A percentile compares a stretch with the other conserved stretches of the same genome.
Conservation (phyloP, 2,329 filamentous ascomycete species). For the Xylariaceae sp. region DNA sequence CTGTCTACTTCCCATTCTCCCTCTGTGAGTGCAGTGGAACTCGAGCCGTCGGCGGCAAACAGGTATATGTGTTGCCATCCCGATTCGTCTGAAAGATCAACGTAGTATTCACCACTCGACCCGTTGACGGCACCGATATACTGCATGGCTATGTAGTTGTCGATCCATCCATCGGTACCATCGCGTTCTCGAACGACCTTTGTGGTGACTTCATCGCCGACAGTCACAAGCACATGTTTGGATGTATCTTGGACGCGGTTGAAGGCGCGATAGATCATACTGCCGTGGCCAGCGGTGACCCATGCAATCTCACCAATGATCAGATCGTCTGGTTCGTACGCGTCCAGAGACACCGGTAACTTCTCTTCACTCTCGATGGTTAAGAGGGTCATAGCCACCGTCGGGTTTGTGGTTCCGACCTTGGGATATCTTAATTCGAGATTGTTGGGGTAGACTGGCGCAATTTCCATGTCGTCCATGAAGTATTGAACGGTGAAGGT, state of each 20-base stretch:
- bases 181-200: conserved; percentile 52
- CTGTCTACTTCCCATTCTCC: conserved; percentile 62
- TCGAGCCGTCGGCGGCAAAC: conserved; percentile 52
- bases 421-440: conserved; percentile 65
- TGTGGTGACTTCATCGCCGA: conserved; percentile 37
- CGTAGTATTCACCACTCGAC: conserved; percentile 46
- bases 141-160: conserved; percentile 52
- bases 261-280: conserved; percentile 60
- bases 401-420: conserved; percentile 64
- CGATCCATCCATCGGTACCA: conserved; percentile 57
- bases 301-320: conserved; percentile 66
- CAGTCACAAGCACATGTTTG: conserved; percentile 57
- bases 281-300: conserved; percentile 58
- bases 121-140: conserved; percentile 47
- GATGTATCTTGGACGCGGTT: conserved; percentile 65
- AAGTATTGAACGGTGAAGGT: conserved; percentile 65
- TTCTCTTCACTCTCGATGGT: conserved; percentile 43
- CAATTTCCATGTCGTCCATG: conserved; percentile 53
- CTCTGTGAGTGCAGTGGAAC: conserved; percentile 53
- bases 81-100: conserved; percentile 62
- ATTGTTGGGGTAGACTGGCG: conserved; percentile 58
- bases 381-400: conserved; percentile 54
- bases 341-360: conserved; percentile 46
- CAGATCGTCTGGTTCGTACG: conserved; percentile 55
- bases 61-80: conserved; percentile 66